phyloP scores from a whole-genome alignment of 2,329 filamentous ascomycete species.

The Bipolaris sorokiniana region DNA sequence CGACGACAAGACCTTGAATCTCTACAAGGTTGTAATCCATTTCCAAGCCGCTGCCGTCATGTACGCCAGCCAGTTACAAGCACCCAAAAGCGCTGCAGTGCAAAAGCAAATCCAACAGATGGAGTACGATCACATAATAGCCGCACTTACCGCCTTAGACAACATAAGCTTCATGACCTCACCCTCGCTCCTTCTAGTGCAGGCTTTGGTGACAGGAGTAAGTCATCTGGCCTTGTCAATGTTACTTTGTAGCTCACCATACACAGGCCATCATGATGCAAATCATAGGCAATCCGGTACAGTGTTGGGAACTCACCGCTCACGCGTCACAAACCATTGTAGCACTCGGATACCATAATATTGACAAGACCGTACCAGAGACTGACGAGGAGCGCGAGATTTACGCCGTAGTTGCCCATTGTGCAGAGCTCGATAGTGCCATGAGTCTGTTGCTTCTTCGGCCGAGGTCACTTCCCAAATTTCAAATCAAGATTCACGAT shows the following conservation, averaged over 20 bases:
- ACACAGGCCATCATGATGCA: slow-evolving; percentile 42
- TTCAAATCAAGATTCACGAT: slow-evolving; percentile 33
- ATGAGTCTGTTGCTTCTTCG: slow-evolving; percentile 42
- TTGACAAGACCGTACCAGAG: slow-evolving; percentile 21
- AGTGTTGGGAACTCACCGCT: slow-evolving; percentile 41
- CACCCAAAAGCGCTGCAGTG: slow-evolving; percentile 30
- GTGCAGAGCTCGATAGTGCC: slow-evolving; percentile 40
- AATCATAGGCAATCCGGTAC: slow-evolving; percentile 41
- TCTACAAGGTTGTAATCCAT: slow-evolving; percentile 43
- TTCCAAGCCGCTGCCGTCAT: slow-evolving; percentile 37
- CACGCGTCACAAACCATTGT: slow-evolving; percentile 42
- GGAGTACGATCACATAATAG: slow-evolving; percentile 37
- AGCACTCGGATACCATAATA: slow-evolving; percentile 40
- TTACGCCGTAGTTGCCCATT: slow-evolving; percentile 37
- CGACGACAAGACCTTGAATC: slow-evolving; percentile 36
- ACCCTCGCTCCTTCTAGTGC: slow-evolving; percentile 38
- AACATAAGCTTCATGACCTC: slow-evolving; percentile 35
- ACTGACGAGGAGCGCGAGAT: slow-evolving; percentile 36
- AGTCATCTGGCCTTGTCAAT: slow-evolving; percentile 7
- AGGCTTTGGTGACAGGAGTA: slow-evolving; percentile 41
- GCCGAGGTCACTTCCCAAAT: slow-evolving; percentile 36
- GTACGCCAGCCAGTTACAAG: slow-evolving; percentile 33
- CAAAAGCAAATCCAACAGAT: slow-evolving; percentile 35
- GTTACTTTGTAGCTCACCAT: not conserved
- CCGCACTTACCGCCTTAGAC: slow-evolving; percentile 40